phyloP scores from a whole-genome alignment of 441 rosid species.

The Biscutella laevigata region DNA sequence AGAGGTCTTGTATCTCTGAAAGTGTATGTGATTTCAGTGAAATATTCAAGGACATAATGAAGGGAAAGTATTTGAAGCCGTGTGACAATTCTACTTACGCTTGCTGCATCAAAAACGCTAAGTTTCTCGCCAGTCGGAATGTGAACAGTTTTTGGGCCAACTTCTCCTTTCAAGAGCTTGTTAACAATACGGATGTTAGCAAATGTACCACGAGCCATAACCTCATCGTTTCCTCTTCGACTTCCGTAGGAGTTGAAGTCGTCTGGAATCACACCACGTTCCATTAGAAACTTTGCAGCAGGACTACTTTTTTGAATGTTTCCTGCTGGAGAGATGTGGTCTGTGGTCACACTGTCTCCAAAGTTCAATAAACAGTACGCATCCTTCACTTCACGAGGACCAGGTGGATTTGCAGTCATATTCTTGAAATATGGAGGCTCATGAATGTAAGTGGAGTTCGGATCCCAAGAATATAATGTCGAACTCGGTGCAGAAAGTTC shows the following conservation, averaged over 20 bases:
- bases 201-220: conserved; percentile 56
- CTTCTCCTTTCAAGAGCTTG: conserved; percentile 54
- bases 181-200: conserved; percentile 50
- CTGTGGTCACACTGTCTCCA: conserved; percentile 57
- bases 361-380: conserved; percentile 54
- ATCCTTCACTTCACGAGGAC: conserved; percentile 51
- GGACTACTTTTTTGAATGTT: conserved; percentile 53
- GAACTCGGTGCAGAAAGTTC: conserved; percentile 39
- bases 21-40: background rate
- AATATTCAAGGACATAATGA: background rate
- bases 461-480: conserved; percentile 45
- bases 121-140: conserved; percentile 55
- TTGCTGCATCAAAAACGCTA: conserved; percentile 50
- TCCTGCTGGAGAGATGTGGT: conserved; percentile 65
- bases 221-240: conserved; percentile 54
- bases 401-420: conserved; percentile 48
- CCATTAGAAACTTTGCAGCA: conserved; percentile 46
- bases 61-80: background rate
- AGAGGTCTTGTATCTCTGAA: conserved; percentile 43
- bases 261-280: conserved; percentile 37
- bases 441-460: conserved; percentile 49
- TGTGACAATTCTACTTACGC: conserved; percentile 31
- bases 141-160: conserved; percentile 52
- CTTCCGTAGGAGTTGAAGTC: conserved; percentile 62
- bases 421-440: conserved; percentile 56